Evolutionary conservation across 2,329 filamentous ascomycete species (phyloP).

Genomic region (Hypoxylon sp.): DNA sequence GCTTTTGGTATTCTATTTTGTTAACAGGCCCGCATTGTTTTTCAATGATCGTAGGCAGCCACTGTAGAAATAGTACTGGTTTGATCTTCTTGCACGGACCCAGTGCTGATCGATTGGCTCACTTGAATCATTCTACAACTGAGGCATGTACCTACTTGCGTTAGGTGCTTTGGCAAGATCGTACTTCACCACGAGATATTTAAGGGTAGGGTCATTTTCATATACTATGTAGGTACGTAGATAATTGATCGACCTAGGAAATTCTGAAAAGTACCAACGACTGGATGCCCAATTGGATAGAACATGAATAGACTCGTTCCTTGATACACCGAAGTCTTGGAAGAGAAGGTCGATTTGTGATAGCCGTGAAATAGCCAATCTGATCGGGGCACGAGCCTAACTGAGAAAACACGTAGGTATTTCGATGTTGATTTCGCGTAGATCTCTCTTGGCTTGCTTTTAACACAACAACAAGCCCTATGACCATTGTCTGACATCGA

Average conservation of each 20-base stretch:
- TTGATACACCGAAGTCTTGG: background rate
- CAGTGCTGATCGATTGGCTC: background rate
- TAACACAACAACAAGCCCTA: background rate
- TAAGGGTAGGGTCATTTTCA: too few species aligned
- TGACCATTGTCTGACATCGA: background rate
- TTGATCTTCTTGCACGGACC: background rate
- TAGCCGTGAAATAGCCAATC: background rate
- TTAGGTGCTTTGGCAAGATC: background rate
- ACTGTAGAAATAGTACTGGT: background rate
- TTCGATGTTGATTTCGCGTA: background rate
- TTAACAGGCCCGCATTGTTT: constrained; percentile 3
- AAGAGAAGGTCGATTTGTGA: background rate
- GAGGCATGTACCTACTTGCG: background rate
- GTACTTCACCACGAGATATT: too few species aligned
- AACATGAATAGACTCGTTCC: background rate
- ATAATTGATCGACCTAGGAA: too few species aligned
- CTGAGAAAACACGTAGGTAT: background rate
- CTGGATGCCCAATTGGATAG: too few species aligned
- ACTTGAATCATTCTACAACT: background rate
- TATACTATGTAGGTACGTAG: too few species aligned
- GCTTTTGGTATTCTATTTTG: constrained; percentile 2
- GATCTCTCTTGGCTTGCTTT: background rate
- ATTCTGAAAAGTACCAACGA: background rate
- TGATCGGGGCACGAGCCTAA: background rate
- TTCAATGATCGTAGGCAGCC: constrained; percentile 9